Evolutionary conservation across 2,329 filamentous ascomycete species (phyloP), one percentile per base, ranked within the genome.

Genomic region (Diaporthe sp.): DNA sequence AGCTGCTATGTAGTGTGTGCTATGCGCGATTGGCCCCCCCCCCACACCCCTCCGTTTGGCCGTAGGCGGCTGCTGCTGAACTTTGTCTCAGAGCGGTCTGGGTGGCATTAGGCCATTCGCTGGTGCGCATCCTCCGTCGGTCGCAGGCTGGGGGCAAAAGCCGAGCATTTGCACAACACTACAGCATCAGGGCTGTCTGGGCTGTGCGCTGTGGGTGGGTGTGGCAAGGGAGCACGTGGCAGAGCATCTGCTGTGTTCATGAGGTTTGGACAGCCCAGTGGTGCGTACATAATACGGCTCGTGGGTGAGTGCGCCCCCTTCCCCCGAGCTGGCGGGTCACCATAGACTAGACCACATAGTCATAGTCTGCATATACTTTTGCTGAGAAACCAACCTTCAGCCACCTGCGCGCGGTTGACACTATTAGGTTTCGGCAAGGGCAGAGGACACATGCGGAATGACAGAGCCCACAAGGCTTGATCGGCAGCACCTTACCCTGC

Each of bases 381-480:
- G 61, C 44, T 46, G 10, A 51, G 28, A 37, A 49, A 51, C 31
- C 62, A 49, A 67, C 17, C 44, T n/a, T 19, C 17, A 10, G 31
- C 8, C 19, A 58, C 17, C 31, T 28, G 8, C 13, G 61, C 28
- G 12, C 44, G 4, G 42, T 34, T 39, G 12, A 39, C 37, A 39
- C 22, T 51, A 49, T 39, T 68, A 53, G 46, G 65, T 37, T 68
- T 53, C 31, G 65, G 65, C 12, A 68, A n/a, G 62, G 62, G 44
- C 44, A 51, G 31, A 68, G 31, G 62, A 49, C 62, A 51, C 44
- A 31, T 68, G 42, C 62, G 46, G 62, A 37, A 68, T 68, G 37
- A 58, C 51, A 44, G 44, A 65, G 44, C 34, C 65, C 57, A 74
- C 55, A 71, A 55, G 73, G 67, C 73, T 53, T 72, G 67, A 74